A percentile compares a stretch with the other conserved stretches of the same genome.
Conservation (phyloP, 2,329 filamentous ascomycete genomes). For the Sarocladiaceae sp. region DNA sequence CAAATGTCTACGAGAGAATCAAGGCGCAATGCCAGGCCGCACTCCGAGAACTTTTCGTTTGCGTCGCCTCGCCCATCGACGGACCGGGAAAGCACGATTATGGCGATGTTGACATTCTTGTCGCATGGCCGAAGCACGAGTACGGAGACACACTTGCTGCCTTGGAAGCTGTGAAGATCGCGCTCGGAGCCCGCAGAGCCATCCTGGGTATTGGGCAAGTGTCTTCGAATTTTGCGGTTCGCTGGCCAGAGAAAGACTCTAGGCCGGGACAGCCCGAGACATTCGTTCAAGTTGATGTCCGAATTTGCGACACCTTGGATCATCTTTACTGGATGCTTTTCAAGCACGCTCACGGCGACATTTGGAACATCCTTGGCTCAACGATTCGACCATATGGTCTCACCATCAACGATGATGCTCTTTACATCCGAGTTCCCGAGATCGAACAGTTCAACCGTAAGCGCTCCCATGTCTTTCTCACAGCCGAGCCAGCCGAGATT, state of each 20-base stretch:
- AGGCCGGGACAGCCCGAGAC: neutral
- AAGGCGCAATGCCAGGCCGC: slow-evolving; percentile 37
- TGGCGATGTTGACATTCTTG: slow-evolving; percentile 69
- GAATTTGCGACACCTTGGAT: slow-evolving; percentile 38
- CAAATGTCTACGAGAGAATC: slow-evolving; percentile 47
- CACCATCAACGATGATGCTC: slow-evolving; percentile 54
- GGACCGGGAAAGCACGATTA: slow-evolving; percentile 61
- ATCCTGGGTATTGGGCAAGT: slow-evolving; percentile 22
- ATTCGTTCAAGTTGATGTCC: slow-evolving; percentile 65
- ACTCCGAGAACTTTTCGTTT: slow-evolving; percentile 45
- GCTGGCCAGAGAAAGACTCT: slow-evolving; percentile 36
- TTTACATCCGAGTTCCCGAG: slow-evolving; percentile 62
- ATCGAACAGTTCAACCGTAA: slow-evolving; percentile 56
- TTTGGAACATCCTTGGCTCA: slow-evolving; percentile 58
- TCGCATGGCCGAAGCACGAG: slow-evolving; percentile 30
- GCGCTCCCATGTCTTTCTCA: slow-evolving; percentile 53
- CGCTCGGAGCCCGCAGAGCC: slow-evolving; percentile 38
- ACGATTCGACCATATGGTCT: slow-evolving; percentile 60
- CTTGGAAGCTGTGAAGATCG: slow-evolving; percentile 24
- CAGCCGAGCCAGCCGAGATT: slow-evolving; percentile 45
- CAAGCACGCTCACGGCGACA: slow-evolving; percentile 65
- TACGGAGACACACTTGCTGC: slow-evolving; percentile 11
- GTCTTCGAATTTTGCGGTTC: slow-evolving; percentile 46
- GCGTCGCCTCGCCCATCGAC: slow-evolving; percentile 57
- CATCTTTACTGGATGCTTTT: slow-evolving; percentile 59